These are phyloP conservation scores for Ceratocystis harringtonii DNA, from an alignment of 2,329 filamentous ascomycete genomes.

Conservation along the genomic window DNA sequence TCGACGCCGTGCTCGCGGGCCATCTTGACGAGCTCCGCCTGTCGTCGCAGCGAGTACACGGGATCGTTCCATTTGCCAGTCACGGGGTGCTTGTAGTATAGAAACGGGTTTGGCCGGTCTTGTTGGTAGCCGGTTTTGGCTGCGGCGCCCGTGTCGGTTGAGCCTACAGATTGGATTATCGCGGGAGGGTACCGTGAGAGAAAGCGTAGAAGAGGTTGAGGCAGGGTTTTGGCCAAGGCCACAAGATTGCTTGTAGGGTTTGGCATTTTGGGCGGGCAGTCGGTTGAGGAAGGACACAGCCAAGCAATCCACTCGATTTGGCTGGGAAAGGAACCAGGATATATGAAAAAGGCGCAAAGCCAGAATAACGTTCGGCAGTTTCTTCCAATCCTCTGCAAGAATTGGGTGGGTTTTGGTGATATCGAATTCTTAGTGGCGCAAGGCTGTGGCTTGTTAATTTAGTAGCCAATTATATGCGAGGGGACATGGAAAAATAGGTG, in stretches of 20 bases:
- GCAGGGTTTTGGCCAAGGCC: slow-evolving; percentile 56
- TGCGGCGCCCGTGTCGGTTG: slow-evolving; percentile 21
- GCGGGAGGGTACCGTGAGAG: slow-evolving; percentile 77
- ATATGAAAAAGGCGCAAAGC: background rate
- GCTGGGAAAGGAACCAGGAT: background rate
- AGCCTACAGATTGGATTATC: slow-evolving; percentile 36
- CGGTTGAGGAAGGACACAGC: background rate
- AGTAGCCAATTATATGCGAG: background rate
- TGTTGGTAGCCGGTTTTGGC: slow-evolving; percentile 37
- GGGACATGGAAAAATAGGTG: background rate
- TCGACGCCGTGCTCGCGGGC: slow-evolving; percentile 66
- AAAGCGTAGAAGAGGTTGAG: slow-evolving; percentile 66
- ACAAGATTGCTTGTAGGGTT: slow-evolving; percentile 24
- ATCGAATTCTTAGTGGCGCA: background rate
- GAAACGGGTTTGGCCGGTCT: slow-evolving; percentile 62
- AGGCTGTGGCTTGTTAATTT: background rate
- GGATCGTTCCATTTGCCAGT: slow-evolving; percentile 78
- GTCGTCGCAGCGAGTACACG: slow-evolving; percentile 65
- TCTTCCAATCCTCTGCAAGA: background rate
- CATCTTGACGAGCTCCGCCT: slow-evolving; percentile 82
- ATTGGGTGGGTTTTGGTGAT: background rate
- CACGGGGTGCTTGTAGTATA: slow-evolving; percentile 57
- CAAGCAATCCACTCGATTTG: no score
- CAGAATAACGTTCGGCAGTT: background rate
- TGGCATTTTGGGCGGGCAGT: slow-evolving; percentile 22